Evolutionary conservation across 2,329 filamentous ascomycete genomes (phyloP), one percentile per base, ranked within the genome.

Genomic region (Xylaria sp.): DNA sequence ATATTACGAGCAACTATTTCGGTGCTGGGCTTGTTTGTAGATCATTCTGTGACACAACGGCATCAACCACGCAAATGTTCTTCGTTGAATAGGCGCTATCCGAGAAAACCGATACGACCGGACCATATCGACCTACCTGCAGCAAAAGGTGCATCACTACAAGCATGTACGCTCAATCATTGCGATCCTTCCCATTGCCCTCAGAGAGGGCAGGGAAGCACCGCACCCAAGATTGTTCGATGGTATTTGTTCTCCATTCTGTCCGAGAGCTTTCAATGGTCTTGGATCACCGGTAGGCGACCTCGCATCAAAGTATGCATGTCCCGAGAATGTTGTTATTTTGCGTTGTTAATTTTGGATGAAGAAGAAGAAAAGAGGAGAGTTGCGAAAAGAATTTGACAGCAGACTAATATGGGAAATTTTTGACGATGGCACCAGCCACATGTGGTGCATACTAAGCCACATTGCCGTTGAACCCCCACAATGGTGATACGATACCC

Each of bases 191-290:
- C 83, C 80, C 84, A 86, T 78, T 62, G 76, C 76, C 79, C 76
- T 74, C 68, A 60, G 70, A 67, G 65, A 76, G 74, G 76, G 78
- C 77, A 80, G 83, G 79, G 80, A 81, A 85, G 81, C 84, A 86
- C 83, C 84, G 84, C 84, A 86, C 84, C 84, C 84, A 86, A 86
- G 84, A 86, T 85, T 85, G 84, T 82, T 81, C 84, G 83, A 75
- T 82, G 77, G 79, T 74, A 71, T 84, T 34, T 83, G 70, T 78
- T 86, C 84, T 86, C 80, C 84, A 82, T 86, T 83, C 81, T 84
- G 75, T 80, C 79, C 81, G 78, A 83, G 80, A 79, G 75, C 73
- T 76, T 79, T 77, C 78, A 76, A 81, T 83, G 82, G 84, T 86
- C 84, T 67, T 86, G 84, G 84, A 81, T 75, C 76, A 77, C 77